Conservation (phyloP, 73 alveolate species). For the Paramecium biaurelia region DNA sequence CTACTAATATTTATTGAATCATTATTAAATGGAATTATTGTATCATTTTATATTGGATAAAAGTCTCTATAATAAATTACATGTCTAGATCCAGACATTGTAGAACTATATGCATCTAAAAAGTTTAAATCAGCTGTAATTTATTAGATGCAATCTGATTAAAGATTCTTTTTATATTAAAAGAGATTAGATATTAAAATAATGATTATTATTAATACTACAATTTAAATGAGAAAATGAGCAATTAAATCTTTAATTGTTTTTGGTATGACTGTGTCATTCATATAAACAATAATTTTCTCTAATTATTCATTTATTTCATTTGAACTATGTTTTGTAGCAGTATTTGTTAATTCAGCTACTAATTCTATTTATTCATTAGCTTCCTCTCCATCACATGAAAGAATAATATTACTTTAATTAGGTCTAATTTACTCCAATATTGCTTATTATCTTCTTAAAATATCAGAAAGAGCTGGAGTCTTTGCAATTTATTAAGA, state of each 20-base stretch:
- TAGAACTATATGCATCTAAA: not conserved
- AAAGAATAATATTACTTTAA: not conserved
- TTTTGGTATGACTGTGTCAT: not conserved
- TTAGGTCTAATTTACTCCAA: not conserved
- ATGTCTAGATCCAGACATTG: not conserved
- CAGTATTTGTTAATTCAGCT: not conserved
- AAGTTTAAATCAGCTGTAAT: not conserved
- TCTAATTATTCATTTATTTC: not conserved
- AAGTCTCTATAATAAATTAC: constrained; percentile 25
- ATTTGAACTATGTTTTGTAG: not conserved
- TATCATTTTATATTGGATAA: not conserved
- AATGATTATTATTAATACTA: not conserved
- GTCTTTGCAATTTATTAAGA: not conserved
- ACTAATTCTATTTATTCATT: not conserved
- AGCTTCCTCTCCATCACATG: not conserved
- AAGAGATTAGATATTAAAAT: not conserved
- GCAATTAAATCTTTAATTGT: not conserved
- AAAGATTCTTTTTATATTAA: not conserved
- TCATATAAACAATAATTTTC: not conserved
- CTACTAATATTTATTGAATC: not conserved
- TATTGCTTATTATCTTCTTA: not conserved
- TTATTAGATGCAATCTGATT: not conserved
- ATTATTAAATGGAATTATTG: not conserved
- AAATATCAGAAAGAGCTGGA: not conserved
- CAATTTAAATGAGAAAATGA: not conserved